Percentiles rank a stretch among this genome's conserved stretches.
These are phyloP conservation scores for Pseudoperonospora humuli DNA, from an alignment of 352 stramenopile genomes.

Conservation along the genomic window DNA sequence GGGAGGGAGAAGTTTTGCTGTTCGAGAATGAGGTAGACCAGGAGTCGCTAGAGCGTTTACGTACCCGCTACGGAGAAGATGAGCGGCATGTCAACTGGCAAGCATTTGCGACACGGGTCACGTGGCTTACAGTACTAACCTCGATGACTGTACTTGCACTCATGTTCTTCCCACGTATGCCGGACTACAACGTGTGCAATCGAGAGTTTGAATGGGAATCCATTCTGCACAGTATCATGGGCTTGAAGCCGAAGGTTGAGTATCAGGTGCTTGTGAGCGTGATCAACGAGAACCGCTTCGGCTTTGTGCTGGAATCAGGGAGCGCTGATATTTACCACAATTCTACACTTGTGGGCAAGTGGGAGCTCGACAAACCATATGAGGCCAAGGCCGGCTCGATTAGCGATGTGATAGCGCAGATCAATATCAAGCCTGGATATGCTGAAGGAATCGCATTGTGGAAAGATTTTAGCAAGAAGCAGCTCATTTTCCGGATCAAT, in stretches of 20 bases:
- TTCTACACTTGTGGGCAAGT: constrained; percentile 54
- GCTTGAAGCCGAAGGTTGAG: constrained; percentile 70
- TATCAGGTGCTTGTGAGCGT: constrained; percentile 83
- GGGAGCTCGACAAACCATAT: constrained; percentile 57
- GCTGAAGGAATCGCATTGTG: constrained; percentile 52
- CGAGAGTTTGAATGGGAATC: constrained; percentile 85
- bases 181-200: constrained; percentile 87
- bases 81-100: constrained; percentile 40
- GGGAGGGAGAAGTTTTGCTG: constrained; percentile 40
- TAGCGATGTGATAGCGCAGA: constrained; percentile 65
- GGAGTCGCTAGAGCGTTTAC: constrained; percentile 42
- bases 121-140: constrained; percentile 47
- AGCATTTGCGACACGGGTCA: constrained; percentile 43
- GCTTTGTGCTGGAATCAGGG: constrained; percentile 70
- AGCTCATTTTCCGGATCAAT: constrained; percentile 78
- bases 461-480: constrained; percentile 63
- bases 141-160: constrained; percentile 58
- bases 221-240: constrained; percentile 68
- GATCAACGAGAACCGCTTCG: constrained; percentile 86
- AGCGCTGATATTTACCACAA: constrained; percentile 80
- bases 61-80: constrained; percentile 34
- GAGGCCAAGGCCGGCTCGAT: constrained; percentile 65
- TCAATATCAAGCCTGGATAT: constrained; percentile 67
- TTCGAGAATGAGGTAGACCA: constrained; percentile 61
- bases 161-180: constrained; percentile 85